These are phyloP conservation scores for Passiflora organensis DNA, from an alignment of 345 rosid species.

Conservation along the genomic window DNA sequence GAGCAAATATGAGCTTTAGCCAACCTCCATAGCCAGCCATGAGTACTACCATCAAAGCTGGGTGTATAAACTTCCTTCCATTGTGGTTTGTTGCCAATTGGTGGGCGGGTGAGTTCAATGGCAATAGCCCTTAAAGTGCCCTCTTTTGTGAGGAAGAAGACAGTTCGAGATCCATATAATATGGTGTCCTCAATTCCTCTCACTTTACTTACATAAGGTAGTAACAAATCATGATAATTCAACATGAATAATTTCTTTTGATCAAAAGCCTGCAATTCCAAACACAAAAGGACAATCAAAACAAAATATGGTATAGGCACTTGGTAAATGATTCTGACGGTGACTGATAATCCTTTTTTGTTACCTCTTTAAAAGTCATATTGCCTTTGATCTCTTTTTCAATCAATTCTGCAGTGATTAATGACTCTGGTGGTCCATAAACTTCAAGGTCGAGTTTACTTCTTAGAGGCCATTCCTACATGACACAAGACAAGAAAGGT, in stretches of 20 bases:
- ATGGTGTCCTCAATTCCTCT: slow-evolving; percentile 41
- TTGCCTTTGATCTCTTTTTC: slow-evolving; percentile 51
- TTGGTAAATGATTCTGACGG: no score
- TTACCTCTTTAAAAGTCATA: slow-evolving; percentile 56
- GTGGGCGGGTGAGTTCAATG: slow-evolving; percentile 64
- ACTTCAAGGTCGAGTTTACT: slow-evolving; percentile 59
- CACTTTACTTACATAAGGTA: slow-evolving; percentile 64
- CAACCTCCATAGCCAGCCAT: slow-evolving; percentile 60
- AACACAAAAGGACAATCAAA: neutral
- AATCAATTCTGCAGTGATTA: slow-evolving; percentile 52
- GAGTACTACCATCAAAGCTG: slow-evolving; percentile 31
- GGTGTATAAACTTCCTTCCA: slow-evolving; percentile 57
- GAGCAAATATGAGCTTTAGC: slow-evolving; percentile 66
- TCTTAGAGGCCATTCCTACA: slow-evolving; percentile 74
- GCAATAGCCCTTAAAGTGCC: slow-evolving; percentile 53
- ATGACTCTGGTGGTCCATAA: slow-evolving; percentile 63
- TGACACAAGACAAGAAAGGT: no score
- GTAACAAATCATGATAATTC: slow-evolving; percentile 52
- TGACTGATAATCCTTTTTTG: no score
- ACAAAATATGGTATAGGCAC: no score
- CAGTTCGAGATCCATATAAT: slow-evolving; percentile 61
- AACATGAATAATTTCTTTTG: slow-evolving; percentile 37
- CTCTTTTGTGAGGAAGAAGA: slow-evolving; percentile 50
- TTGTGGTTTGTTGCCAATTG: slow-evolving; percentile 46
- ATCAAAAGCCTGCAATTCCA: slow-evolving; percentile 12